phyloP scores from a whole-genome alignment of 768 basidiomycete genomes.

The Kwoniella botswanensis region DNA sequence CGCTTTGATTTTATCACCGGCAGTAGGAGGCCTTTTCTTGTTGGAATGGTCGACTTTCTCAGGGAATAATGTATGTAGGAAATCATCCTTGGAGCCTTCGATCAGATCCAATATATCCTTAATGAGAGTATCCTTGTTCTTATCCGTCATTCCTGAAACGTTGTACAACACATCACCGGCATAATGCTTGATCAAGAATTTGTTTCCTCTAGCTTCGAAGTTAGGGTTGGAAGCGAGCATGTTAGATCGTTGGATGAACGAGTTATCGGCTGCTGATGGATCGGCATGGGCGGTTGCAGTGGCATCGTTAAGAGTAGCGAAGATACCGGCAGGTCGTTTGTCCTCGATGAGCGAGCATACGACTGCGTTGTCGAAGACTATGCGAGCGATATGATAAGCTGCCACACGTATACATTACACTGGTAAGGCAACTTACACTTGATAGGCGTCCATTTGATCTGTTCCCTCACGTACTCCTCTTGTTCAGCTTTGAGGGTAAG shows the following conservation, averaged over 20 bases:
- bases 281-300: conserved; percentile 98
- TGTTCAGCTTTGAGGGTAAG: conserved; percentile 98
- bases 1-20: conserved; percentile 96
- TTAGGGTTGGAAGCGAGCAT: conserved; percentile 82
- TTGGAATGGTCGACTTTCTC: conserved; percentile 94
- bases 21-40: conserved; percentile 97
- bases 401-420: not conserved
- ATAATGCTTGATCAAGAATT: conserved; percentile 95
- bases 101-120: conserved; percentile 93
- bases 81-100: conserved; percentile 76
- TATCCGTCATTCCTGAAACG: conserved; percentile 97
- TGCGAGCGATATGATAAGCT: conserved; percentile 10
- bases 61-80: conserved; percentile 86
- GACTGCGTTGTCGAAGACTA: conserved; percentile 63
- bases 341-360: conserved; percentile 99
- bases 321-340: conserved; percentile 92
- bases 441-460: conserved; percentile 99
- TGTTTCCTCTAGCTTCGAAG: conserved; percentile 90
- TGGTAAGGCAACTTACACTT: conserved; percentile 67
- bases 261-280: conserved; percentile 92
- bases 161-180: conserved; percentile 99
- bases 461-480: conserved; percentile 97
- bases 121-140: conserved; percentile 96
- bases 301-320: conserved; percentile 97
- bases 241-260: conserved; percentile 89